Evolutionary conservation across 352 stramenopile genomes (phyloP).

Genomic region (Pythium plurisporium): DNA sequence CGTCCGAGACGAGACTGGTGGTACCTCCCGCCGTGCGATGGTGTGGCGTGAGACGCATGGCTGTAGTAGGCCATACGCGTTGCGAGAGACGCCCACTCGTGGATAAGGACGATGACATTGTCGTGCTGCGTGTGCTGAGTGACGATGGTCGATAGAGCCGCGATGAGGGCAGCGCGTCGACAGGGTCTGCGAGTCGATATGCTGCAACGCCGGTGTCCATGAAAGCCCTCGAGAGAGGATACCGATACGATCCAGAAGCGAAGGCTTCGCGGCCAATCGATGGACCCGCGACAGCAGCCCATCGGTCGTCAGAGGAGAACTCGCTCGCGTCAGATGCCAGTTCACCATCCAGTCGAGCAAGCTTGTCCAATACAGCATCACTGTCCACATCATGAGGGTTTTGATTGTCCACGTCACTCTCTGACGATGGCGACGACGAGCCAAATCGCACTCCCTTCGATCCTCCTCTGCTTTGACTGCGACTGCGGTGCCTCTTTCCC

Average conservation of each 20-base stretch:
- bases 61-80: constrained; percentile 4
- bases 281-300: neutral
- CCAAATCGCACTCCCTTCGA: constrained; percentile 1
- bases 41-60: neutral
- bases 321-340: constrained; percentile 25
- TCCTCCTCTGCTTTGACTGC: neutral
- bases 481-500: constrained; percentile 13
- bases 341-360: constrained; percentile 20
- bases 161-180: neutral
- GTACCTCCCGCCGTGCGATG: neutral
- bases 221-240: constrained; percentile 7
- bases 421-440: neutral
- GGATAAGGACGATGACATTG: neutral
- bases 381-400: neutral
- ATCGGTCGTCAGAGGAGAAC: constrained; percentile 13
- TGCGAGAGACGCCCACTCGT: neutral
- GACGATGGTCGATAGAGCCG: constrained; percentile 4
- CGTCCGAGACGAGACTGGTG: neutral
- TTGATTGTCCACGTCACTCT: constrained; percentile 6
- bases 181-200: neutral
- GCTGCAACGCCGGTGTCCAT: neutral
- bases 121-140: neutral
- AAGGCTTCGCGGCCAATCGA: neutral
- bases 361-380: constrained; percentile 17
- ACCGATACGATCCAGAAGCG: constrained; percentile 1